Evolutionary conservation across 345 rosid genomes (phyloP), one percentile per base, ranked within the genome.

Genomic region (Gossypium arboreum): DNA sequence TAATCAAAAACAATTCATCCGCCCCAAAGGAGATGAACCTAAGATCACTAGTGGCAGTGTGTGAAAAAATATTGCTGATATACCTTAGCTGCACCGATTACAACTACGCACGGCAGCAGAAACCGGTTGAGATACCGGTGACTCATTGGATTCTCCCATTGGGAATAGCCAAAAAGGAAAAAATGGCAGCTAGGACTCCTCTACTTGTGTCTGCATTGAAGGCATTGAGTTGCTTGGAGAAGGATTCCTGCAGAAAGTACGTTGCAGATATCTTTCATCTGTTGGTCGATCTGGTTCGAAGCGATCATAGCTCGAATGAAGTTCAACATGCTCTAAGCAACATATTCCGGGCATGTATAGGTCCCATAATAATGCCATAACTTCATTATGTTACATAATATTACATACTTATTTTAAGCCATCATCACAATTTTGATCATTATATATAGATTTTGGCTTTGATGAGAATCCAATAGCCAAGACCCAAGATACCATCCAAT

Each of bases 241-340:
- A 82, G 75, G 86, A 85, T 62, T 80, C 87, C 1, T 90, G 89
- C 77, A 84, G 78, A 85, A 87, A 81, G 81, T 83, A 87, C 50
- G 83, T 83, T 15, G 75, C 85, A 16, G 82, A 45, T 67, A 82
- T 88, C 59, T 94, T 91, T 76, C 98, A 89, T 8, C 79, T 87
- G 86, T 78, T 94, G 89, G 93, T 92, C 64, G 92, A 92, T 65
- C 92, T 95, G 51, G 90, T 92, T 75, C 80, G 86, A 79, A 84
- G 92, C 67, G 98, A 92, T 89, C 98, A 94, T 81, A 79, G 91
- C 87, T 92, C 98, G 0, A 84, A 87, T 65, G 93, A 94, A 81
- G 91, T 94, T 73, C 97, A 87, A 82, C 77, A 22, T 70, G 81
- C 87, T 72, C 81, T 94, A 45, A 85, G 91, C 78, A 79, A 87